These are phyloP conservation scores for Telfairia occidentalis DNA, from an alignment of 331 rosid species.

Conservation along the genomic window DNA sequence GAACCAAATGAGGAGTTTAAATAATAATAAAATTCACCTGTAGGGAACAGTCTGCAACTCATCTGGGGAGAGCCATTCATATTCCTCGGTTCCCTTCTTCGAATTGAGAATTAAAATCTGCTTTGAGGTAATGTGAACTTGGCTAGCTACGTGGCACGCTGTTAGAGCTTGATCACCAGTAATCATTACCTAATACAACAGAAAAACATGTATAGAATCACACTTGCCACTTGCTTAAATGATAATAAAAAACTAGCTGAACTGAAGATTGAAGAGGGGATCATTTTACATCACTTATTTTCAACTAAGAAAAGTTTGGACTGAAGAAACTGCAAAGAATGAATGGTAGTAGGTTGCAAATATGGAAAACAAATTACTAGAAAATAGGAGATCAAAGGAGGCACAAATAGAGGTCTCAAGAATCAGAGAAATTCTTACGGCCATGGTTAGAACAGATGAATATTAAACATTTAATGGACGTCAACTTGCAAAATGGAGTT, in stretches of 20 bases:
- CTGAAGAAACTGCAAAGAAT: not conserved
- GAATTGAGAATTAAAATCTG: conserved; percentile 69
- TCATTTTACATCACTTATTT: not conserved
- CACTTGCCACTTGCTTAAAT: not conserved
- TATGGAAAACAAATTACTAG: not conserved
- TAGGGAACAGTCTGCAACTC: conserved; percentile 55
- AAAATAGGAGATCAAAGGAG: not conserved
- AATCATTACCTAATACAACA: conserved; percentile 65
- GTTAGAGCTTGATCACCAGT: conserved; percentile 98
- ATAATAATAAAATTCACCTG: conserved; percentile 32
- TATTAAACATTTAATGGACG: no score
- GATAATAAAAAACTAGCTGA: not conserved
- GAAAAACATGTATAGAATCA: not conserved
- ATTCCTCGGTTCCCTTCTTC: conserved; percentile 40
- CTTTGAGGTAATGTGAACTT: conserved; percentile 86
- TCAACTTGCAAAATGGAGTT: not conserved
- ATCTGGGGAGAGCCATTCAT: conserved; percentile 85
- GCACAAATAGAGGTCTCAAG: not conserved
- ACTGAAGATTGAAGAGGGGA: not conserved
- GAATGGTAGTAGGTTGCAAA: not conserved
- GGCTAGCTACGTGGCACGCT: conserved; percentile 98
- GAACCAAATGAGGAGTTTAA: not conserved
- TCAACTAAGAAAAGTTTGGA: not conserved
- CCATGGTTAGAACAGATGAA: not conserved
- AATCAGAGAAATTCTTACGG: not conserved